Evolutionary conservation across 2,329 filamentous ascomycete species (phyloP).

Genomic region (Penicillium sp.): DNA sequence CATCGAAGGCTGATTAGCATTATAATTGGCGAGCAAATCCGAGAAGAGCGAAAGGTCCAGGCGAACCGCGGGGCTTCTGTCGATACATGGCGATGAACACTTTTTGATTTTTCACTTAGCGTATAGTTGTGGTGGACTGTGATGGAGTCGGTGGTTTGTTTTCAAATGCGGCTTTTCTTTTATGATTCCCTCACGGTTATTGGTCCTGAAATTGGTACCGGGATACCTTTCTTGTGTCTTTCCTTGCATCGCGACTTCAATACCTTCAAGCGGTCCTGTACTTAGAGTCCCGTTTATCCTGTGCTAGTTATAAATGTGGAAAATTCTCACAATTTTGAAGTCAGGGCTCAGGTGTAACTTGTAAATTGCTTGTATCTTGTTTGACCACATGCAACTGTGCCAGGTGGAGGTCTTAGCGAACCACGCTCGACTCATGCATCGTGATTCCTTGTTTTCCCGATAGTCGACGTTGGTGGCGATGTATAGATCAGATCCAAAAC

Average conservation of each 20-base stretch:
- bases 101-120: slow-evolving; percentile 15
- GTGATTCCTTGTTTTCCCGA: slow-evolving; percentile 21
- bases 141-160: slow-evolving; percentile 21
- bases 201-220: slow-evolving; percentile 14
- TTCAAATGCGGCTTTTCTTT: slow-evolving; percentile 13
- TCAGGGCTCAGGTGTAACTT: not conserved
- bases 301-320: not conserved
- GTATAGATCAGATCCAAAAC: slow-evolving; percentile 3
- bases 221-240: slow-evolving; percentile 11
- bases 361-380: not conserved
- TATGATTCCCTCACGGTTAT: slow-evolving; percentile 25
- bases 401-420: slow-evolving; percentile 11
- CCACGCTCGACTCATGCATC: slow-evolving; percentile 8
- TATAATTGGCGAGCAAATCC: slow-evolving; percentile 52
- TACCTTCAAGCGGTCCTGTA: not conserved
- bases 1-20: slow-evolving; percentile 50
- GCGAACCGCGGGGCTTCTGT: slow-evolving; percentile 27
- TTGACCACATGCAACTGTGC: slow-evolving; percentile 2
- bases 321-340: not conserved
- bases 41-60: slow-evolving; percentile 43
- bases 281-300: not conserved
- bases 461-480: slow-evolving; percentile 6
- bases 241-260: not conserved
- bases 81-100: slow-evolving; percentile 33
- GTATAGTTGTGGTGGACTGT: slow-evolving; percentile 13